A percentile compares a stretch with the other conserved stretches of the same genome.
phyloP scores from a whole-genome alignment of 257 asterid genomes.

The Nicotiana tomentosiformis region DNA sequence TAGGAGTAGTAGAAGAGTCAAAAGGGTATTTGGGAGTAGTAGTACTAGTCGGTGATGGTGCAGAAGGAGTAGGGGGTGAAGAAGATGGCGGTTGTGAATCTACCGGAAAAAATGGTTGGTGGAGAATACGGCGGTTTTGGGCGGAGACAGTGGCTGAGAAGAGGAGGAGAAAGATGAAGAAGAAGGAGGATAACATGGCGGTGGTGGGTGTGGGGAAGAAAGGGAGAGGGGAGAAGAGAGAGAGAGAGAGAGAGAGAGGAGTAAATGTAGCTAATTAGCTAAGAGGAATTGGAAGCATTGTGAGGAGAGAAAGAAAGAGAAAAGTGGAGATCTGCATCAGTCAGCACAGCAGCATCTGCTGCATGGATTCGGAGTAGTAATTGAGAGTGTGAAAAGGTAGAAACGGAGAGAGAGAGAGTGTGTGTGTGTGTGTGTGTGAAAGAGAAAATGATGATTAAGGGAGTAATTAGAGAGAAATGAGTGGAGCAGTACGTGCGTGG shows the following conservation, averaged over 20 bases:
- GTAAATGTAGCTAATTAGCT: background rate
- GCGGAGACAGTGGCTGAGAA: constrained; percentile 13
- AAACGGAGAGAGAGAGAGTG: background rate
- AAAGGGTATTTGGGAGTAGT: constrained; percentile 44
- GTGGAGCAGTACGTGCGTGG: background rate
- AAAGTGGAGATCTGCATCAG: background rate
- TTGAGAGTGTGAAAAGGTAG: background rate
- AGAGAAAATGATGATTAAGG: background rate
- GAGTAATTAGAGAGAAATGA: constrained; percentile 8
- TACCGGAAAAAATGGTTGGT: constrained; percentile 54
- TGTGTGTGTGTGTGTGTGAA: background rate
- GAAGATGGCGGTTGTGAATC: constrained; percentile 33
- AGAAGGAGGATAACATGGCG: constrained; percentile 19
- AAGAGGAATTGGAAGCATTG: background rate
- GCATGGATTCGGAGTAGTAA: constrained; percentile 10
- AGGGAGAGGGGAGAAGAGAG: background rate
- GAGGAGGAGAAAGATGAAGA: background rate
- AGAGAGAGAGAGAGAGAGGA: background rate
- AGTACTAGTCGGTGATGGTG: constrained; percentile 12
- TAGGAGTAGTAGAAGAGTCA: constrained; percentile 29
- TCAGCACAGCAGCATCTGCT: background rate
- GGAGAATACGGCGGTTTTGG: constrained; percentile 63
- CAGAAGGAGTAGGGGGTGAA: constrained; percentile 40
- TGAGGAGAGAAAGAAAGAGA: background rate
- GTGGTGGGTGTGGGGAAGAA: constrained; percentile 7